These are phyloP conservation scores for Brassica napus DNA, from an alignment of 345 rosid species.

Conservation along the genomic window Da-Ae NC_063451.1:31991001-31991500, in stretches of 20 bases:
- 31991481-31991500: constrained; percentile 99
- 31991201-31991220: constrained; percentile 95
- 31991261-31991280: constrained; percentile 94
- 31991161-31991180: constrained; percentile 96
- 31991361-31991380: constrained; percentile 75
- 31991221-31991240: constrained; percentile 92
- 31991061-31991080: constrained; percentile 99
- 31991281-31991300: constrained; percentile 85
- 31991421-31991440: constrained; percentile 99
- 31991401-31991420: constrained; percentile 93
- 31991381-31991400: constrained; percentile 98
- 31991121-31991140: constrained; percentile 98
- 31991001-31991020: constrained; percentile 67
- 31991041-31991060: constrained; percentile 95
- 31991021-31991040: constrained; percentile 88
- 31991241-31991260: constrained; percentile 85
- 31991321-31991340: background rate
- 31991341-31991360: background rate
- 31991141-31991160: constrained; percentile 98
- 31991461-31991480: constrained; percentile 98
- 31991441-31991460: constrained; percentile 98
- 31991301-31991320: background rate
- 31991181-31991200: constrained; percentile 99
- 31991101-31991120: constrained; percentile 98
- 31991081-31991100: constrained; percentile 94